Conservation (phyloP, 352 stramenopile genomes). For the Phytophthora colocasiae region DNA sequence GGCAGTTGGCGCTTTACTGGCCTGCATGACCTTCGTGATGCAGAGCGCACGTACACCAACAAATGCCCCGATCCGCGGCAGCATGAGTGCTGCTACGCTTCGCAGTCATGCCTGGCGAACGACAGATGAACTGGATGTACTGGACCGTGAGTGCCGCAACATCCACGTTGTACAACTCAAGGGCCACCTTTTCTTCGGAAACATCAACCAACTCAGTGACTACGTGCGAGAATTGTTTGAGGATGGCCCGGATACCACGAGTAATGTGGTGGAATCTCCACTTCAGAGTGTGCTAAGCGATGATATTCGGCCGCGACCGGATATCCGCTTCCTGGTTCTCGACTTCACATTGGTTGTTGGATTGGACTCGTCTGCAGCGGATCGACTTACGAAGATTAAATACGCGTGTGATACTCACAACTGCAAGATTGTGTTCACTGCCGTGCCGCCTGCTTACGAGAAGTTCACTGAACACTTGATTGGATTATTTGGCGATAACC, state of each 20-base stretch:
- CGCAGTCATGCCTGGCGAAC: constrained; percentile 78
- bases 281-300: constrained; percentile 30
- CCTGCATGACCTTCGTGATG: constrained; percentile 92
- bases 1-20: constrained; percentile 86
- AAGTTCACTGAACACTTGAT: constrained; percentile 70
- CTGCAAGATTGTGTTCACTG: constrained; percentile 76
- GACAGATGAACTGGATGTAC: constrained; percentile 82
- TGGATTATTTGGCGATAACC: constrained; percentile 57
- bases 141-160: constrained; percentile 73
- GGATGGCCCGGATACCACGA: constrained; percentile 12
- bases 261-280: constrained; percentile 14
- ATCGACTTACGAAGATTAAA: constrained; percentile 84
- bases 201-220: constrained; percentile 91
- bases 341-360: constrained; percentile 94
- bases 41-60: constrained; percentile 86
- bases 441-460: constrained; percentile 62
- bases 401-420: constrained; percentile 71
- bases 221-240: constrained; percentile 84
- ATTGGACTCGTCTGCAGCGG: constrained; percentile 88
- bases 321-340: constrained; percentile 81
- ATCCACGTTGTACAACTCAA: constrained; percentile 88
- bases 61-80: constrained; percentile 89
- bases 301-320: constrained; percentile 22
- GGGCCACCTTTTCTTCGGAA: constrained; percentile 91
- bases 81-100: constrained; percentile 92